phyloP scores from a whole-genome alignment of 2,329 filamentous ascomycete species.

The Colletotrichum melonis region DNA sequence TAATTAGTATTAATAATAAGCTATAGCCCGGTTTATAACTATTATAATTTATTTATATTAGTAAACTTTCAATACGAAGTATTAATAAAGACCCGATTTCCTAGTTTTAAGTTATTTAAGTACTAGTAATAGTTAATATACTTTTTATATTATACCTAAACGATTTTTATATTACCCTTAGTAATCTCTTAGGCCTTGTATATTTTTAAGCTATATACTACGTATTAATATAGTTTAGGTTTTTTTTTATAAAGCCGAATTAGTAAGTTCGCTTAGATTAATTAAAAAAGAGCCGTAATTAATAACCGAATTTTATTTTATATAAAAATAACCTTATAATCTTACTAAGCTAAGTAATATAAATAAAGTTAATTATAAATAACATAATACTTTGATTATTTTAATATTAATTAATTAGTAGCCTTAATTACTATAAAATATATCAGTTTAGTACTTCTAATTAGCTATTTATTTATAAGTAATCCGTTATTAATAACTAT shows the following conservation, averaged over 20 bases:
- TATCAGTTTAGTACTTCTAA: too few species aligned
- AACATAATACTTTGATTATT: fast-evolving
- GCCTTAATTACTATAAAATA: fast-evolving
- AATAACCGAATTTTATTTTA: fast-evolving
- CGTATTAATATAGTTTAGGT: fast-evolving
- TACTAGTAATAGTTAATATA: fast-evolving
- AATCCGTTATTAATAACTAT: too few species aligned
- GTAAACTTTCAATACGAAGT: fast-evolving
- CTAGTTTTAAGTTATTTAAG: fast-evolving
- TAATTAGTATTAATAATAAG: fast-evolving
- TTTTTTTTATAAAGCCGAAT: fast-evolving
- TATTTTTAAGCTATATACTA: too few species aligned
- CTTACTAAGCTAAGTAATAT: fast-evolving
- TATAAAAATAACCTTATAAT: fast-evolving
- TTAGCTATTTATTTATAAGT: fast-evolving
- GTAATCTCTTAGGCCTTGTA: fast-evolving
- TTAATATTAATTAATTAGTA: fast-evolving
- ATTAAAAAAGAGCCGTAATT: too few species aligned
- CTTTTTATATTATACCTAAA: fast-evolving
- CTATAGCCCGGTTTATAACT: fast-evolving
- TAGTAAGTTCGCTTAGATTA: fast-evolving
- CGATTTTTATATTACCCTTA: too few species aligned
- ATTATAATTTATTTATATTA: fast-evolving
- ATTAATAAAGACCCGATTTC: fast-evolving
- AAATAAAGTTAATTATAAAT: fast-evolving